These are phyloP conservation scores for Crotalaria pallida DNA, from an alignment of 306 rosid genomes.

Conservation along the genomic window DNA sequence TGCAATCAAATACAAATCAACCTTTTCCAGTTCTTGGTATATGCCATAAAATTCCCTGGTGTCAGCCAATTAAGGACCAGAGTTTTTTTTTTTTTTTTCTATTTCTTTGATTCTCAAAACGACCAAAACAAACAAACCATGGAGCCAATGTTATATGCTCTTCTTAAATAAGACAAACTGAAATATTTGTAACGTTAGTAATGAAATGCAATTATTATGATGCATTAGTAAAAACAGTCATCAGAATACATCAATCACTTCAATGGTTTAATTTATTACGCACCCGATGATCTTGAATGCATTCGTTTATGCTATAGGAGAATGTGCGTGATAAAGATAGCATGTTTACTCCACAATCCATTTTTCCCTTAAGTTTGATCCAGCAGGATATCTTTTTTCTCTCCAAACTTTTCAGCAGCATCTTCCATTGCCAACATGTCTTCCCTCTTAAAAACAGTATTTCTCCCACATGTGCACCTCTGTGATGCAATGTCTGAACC, in stretches of 20 bases:
- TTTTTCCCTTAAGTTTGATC: neutral
- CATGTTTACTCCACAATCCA: neutral
- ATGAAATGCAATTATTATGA: neutral
- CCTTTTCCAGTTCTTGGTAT: too few species aligned
- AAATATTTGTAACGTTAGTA: neutral
- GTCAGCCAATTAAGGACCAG: too few species aligned
- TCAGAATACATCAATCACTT: too few species aligned
- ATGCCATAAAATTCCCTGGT: too few species aligned
- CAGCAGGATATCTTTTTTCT: neutral
- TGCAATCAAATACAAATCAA: too few species aligned
- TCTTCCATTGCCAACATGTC: constrained; percentile 23
- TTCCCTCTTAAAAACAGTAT: constrained; percentile 20
- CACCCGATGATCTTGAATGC: constrained; percentile 5
- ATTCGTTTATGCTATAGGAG: neutral
- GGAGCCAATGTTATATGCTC: too few species aligned
- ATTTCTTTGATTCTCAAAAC: too few species aligned
- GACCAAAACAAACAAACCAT: too few species aligned
- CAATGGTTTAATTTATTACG: too few species aligned
- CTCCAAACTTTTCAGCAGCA: constrained; percentile 32
- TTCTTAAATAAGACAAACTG: too few species aligned
- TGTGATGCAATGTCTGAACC: constrained; percentile 15
- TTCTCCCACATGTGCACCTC: constrained; percentile 26
- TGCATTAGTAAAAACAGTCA: neutral
- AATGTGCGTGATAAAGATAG: neutral
- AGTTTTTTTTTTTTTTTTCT: too few species aligned